These are phyloP conservation scores for Lactuca saligna DNA, from an alignment of 129 eudicot genomes.

Conservation along the genomic window DNA sequence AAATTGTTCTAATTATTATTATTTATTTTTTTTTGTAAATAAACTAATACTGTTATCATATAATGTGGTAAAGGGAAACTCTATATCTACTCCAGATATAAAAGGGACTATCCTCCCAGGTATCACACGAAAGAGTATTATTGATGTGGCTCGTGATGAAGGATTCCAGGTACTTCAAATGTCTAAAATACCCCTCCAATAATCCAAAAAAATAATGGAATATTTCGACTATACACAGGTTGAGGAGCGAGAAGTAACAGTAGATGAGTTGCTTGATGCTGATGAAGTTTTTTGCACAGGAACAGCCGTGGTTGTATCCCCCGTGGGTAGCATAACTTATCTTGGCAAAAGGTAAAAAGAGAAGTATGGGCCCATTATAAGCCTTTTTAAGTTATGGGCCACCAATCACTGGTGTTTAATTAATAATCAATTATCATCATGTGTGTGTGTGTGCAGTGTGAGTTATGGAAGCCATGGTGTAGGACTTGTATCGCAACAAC, in stretches of 20 bases:
- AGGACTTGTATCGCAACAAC: conserved; percentile 67
- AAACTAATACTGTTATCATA: conserved; percentile 15
- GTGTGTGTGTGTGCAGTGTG: conserved; percentile 45
- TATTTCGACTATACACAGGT: conserved; percentile 40
- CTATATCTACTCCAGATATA: conserved; percentile 78
- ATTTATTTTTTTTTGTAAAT: neutral
- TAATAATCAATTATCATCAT: too few relatives aligned
- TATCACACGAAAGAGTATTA: conserved; percentile 89
- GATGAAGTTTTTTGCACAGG: conserved; percentile 94
- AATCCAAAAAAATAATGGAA: neutral
- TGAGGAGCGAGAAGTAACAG: conserved; percentile 53
- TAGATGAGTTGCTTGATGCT: conserved; percentile 83
- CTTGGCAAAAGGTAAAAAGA: conserved; percentile 59
- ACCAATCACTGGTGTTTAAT: neutral
- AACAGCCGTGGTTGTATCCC: conserved; percentile 84
- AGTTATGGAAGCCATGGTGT: conserved; percentile 60
- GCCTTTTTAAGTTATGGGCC: neutral
- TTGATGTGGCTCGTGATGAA: conserved; percentile 75
- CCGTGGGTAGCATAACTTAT: conserved; percentile 85
- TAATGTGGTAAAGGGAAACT: conserved; percentile 58
- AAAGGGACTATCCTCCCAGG: conserved; percentile 98
- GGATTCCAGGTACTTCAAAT: conserved; percentile 71
- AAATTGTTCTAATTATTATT: conserved; percentile 5
- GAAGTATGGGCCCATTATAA: neutral
- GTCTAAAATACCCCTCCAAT: conserved; percentile 11